Evolutionary conservation across 331 rosid genomes (phyloP), one percentile per base, ranked within the genome.

Genomic region (Telfairia occidentalis): DNA sequence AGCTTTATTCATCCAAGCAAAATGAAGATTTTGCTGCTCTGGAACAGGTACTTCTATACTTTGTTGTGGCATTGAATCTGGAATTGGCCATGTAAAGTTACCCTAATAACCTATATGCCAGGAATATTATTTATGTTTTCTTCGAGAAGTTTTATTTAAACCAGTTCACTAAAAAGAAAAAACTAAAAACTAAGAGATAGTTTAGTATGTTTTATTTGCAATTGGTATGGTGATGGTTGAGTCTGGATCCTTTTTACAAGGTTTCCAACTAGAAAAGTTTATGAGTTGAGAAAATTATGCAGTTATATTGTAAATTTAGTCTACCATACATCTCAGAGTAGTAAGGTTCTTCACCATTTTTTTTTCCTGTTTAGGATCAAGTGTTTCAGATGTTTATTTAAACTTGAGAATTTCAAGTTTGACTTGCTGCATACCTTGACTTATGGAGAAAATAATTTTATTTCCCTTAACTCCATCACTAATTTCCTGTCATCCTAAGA

Each of bases 1-100:
- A 84, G 10, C 88, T 85, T 74, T 84, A 79, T 81, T 78, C 83
- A 34, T 76, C 93, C 57, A 81, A 91, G 74, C 88, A 90, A 43
- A 85, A 90, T 80, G 99, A 95, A 66, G 97, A 95, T 79, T 95
- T 95, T 76, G 59, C 91, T 77, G 92, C 97, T 81, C 82, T 95
- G 83, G 99, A 95, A 80, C 99, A 92, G 99, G 99, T 95, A 75
- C 54, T 81, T 28, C 16, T 73, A 49, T 45, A 57, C 35, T 73
- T 34, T 10, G 38, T 26, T 78, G 42, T n/a, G 60, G 78, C 67
- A 34, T 40, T 71, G 26, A 45, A 43, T 32, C 35, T 3, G n/a
- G 28, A 67, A 38, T 7, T 71, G 43, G 76, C 49, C 30, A 48
- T 71, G 60, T 18, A 71, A 71, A 48, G 16, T 49, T 30, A 49